phyloP scores from a whole-genome alignment of 2,329 filamentous ascomycete species.

The Neonectria faginata region DNA sequence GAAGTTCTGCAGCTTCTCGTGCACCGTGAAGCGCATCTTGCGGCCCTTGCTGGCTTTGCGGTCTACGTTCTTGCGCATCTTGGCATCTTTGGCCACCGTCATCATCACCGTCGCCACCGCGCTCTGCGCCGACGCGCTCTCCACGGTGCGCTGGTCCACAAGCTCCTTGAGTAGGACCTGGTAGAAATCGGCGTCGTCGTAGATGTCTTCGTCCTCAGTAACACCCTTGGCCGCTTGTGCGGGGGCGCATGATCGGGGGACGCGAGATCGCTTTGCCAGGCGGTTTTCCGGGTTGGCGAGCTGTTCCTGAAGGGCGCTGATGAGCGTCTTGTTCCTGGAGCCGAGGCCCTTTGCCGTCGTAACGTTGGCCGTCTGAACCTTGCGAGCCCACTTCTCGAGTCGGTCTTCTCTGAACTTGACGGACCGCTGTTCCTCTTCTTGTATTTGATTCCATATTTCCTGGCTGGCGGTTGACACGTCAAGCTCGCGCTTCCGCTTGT shows the following conservation, averaged over 20 bases:
- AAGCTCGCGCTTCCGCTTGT: slow-evolving; percentile 71
- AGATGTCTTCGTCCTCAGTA: slow-evolving; percentile 73
- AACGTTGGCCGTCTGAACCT: slow-evolving; percentile 65
- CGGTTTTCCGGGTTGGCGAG: slow-evolving; percentile 72
- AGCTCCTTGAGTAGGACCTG: slow-evolving; percentile 92
- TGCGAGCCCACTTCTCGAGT: slow-evolving; percentile 91
- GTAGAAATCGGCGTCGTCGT: slow-evolving; percentile 96
- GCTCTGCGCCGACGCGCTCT: slow-evolving; percentile 65
- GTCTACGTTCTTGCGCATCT: slow-evolving; percentile 86
- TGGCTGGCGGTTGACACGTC: slow-evolving; percentile 68
- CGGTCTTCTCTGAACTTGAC: slow-evolving; percentile 74
- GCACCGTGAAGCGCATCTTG: slow-evolving; percentile 93
- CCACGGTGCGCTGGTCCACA: slow-evolving; percentile 85
- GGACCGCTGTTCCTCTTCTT: slow-evolving; percentile 70
- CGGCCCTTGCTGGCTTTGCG: slow-evolving; percentile 95
- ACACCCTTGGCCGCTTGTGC: slow-evolving; percentile 71
- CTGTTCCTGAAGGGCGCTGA: slow-evolving; percentile 76
- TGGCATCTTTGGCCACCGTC: slow-evolving; percentile 79
- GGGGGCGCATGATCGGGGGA: slow-evolving; percentile 81
- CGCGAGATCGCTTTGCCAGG: slow-evolving; percentile 75
- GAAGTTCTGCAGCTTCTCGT: slow-evolving; percentile 98
- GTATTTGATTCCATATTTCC: slow-evolving; percentile 79
- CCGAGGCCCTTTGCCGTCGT: slow-evolving; percentile 43
- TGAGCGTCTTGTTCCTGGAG: slow-evolving; percentile 60
- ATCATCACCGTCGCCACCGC: slow-evolving; percentile 69